A percentile compares a stretch with the other conserved stretches of the same genome.
phyloP scores from a whole-genome alignment of 2,329 filamentous ascomycete genomes.

The Cytospora schulzeri region DNA sequence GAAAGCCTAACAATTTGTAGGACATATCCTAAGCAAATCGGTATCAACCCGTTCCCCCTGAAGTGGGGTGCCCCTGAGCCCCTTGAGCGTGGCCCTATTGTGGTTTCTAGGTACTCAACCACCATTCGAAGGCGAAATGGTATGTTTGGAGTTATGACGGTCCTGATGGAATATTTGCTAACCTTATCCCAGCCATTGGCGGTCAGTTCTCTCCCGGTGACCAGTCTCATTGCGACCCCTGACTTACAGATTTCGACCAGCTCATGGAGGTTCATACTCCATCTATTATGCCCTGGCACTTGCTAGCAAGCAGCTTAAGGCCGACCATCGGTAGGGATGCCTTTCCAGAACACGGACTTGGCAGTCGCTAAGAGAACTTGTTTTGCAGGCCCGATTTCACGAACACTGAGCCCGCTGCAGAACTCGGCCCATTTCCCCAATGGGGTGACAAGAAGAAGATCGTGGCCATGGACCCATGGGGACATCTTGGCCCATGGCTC shows the following conservation, averaged over 20 bases:
- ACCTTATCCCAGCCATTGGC: constrained; percentile 53
- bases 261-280: constrained; percentile 82
- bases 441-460: constrained; percentile 94
- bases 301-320: constrained; percentile 83
- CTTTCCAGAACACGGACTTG: neutral
- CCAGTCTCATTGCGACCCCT: constrained; percentile 3
- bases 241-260: constrained; percentile 29
- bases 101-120: constrained; percentile 75
- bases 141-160: too few species aligned
- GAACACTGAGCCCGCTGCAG: constrained; percentile 86
- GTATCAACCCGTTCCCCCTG: constrained; percentile 87
- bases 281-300: constrained; percentile 94
- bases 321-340: constrained; percentile 66
- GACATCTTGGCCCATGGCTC: constrained; percentile 82
- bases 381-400: constrained; percentile 56
- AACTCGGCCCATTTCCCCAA: constrained; percentile 84
- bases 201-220: constrained; percentile 43
- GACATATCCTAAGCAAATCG: constrained; percentile 94
- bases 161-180: constrained; percentile 19
- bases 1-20: constrained; percentile 6
- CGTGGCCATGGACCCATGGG: constrained; percentile 94
- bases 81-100: constrained; percentile 77
- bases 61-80: constrained; percentile 84
- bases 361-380: neutral
- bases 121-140: constrained; percentile 83